Percentiles rank a stretch among this genome's conserved stretches.
phyloP scores from a whole-genome alignment of 2,329 filamentous ascomycete genomes.

The Pseudogymnoascus sp. region DNA sequence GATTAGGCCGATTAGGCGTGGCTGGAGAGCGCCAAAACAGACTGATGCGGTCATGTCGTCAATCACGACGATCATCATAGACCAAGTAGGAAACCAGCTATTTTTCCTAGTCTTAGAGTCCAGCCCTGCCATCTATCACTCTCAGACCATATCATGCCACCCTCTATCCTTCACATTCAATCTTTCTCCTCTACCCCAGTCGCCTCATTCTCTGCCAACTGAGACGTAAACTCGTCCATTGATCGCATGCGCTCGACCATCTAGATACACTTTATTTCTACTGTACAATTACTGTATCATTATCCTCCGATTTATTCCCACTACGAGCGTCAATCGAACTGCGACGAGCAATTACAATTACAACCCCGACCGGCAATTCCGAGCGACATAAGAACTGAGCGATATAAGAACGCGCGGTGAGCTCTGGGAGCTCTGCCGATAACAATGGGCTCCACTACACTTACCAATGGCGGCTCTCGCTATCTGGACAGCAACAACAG shows the following conservation, averaged over 20 bases:
- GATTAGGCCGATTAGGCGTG: not conserved
- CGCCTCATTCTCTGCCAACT: not conserved
- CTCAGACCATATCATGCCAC: not conserved
- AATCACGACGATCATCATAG: slow-evolving; percentile 1
- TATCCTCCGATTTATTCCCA: not conserved
- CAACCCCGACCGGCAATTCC: not conserved
- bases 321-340: not conserved
- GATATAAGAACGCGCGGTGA: not conserved
- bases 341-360: not conserved
- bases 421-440: not conserved
- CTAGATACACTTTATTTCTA: not conserved
- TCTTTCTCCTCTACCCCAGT: not conserved
- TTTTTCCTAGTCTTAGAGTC: slow-evolving; percentile 1
- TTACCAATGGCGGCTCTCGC: slow-evolving; percentile 21
- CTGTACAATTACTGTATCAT: not conserved
- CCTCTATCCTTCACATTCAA: not conserved
- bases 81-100: slow-evolving; percentile 3
- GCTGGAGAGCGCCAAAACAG: not conserved
- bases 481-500: slow-evolving; percentile 43
- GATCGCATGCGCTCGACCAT: not conserved
- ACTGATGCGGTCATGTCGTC: slow-evolving; percentile 3
- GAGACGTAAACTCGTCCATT: not conserved
- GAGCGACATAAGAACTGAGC: not conserved
- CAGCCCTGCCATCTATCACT: not conserved
- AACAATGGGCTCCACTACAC: slow-evolving; percentile 16